These are phyloP conservation scores for Heliosperma pusillum DNA, from an alignment of 148 eudicot species.

Conservation along the genomic window DNA sequence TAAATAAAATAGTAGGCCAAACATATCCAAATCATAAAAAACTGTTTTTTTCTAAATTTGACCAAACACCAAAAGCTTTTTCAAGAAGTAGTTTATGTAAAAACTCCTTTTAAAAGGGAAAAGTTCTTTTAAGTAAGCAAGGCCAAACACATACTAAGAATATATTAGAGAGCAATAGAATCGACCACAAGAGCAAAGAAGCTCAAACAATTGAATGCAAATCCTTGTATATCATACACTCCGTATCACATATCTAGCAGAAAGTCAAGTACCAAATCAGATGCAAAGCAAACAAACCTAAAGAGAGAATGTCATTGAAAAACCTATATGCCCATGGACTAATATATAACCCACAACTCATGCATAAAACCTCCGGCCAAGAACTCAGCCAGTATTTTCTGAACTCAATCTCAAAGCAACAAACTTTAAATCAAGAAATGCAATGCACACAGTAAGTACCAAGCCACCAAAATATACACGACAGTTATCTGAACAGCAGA, in stretches of 20 bases:
- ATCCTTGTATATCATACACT: neutral
- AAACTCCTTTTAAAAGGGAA: no score
- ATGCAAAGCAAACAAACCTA: slow-evolving; percentile 1
- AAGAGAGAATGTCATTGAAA: neutral
- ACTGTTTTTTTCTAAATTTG: no score
- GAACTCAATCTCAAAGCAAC: neutral
- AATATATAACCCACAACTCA: neutral
- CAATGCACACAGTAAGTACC: neutral
- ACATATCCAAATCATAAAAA: no score
- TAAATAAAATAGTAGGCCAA: no score
- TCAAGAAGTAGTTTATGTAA: no score
- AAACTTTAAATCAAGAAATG: neutral
- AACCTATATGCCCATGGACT: neutral
- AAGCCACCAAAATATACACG: slow-evolving; percentile 1
- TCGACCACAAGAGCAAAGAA: neutral
- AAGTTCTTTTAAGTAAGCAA: no score
- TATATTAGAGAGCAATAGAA: neutral
- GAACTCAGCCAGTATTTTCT: neutral
- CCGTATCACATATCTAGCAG: neutral
- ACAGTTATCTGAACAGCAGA: slow-evolving; percentile 4
- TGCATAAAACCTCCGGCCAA: neutral
- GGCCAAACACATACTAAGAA: no score
- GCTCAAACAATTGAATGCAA: neutral
- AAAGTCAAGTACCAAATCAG: neutral
- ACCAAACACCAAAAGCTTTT: no score